Percentiles rank a stretch among this genome's conserved stretches.
phyloP scores from a whole-genome alignment of 768 basidiomycete species.

The Hygrophorus pudorinus region DNA sequence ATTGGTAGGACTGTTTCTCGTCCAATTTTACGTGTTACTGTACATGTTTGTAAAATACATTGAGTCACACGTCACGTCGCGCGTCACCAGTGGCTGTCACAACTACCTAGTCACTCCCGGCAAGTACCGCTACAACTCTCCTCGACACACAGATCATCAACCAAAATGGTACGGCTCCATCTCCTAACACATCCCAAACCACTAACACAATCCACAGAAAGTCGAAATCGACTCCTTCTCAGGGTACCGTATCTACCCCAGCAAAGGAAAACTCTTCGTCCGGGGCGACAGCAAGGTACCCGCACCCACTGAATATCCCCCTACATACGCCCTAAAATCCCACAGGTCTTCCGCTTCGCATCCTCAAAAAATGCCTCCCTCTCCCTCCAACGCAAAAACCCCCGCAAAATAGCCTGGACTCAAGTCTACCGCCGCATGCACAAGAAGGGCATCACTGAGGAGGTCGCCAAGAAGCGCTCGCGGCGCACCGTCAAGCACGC shows the following conservation, averaged over 20 bases:
- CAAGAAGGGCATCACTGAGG: constrained; percentile 99
- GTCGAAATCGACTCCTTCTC: constrained; percentile 99
- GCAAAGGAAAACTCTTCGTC: constrained; percentile 92
- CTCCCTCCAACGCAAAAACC: constrained; percentile 99
- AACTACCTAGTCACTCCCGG: too few species aligned
- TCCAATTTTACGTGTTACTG: too few species aligned
- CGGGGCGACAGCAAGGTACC: constrained; percentile 91
- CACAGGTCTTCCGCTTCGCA: constrained; percentile 90
- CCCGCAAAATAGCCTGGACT: constrained; percentile 99
- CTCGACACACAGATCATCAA: too few species aligned
- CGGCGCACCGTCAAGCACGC: constrained; percentile 96
- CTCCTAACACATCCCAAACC: too few species aligned
- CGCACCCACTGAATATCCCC: not conserved
- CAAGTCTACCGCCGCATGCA: constrained; percentile 91
- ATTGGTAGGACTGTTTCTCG: too few species aligned
- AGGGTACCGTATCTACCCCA: constrained; percentile 95
- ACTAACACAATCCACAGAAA: constrained; percentile 44
- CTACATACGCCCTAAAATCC: not conserved
- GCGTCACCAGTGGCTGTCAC: not conserved
- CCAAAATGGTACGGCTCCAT: too few species aligned
- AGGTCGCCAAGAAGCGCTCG: constrained; percentile 97
- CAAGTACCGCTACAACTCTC: too few species aligned
- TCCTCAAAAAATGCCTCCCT: constrained; percentile 90
- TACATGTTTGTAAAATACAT: not conserved
- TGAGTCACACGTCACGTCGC: not conserved